Percentiles rank a stretch among this genome's conserved stretches.
Evolutionary conservation across 2,329 filamentous ascomycete genomes (phyloP).

Genomic region (Pseudovirgaria hyperparasitica): DNA sequence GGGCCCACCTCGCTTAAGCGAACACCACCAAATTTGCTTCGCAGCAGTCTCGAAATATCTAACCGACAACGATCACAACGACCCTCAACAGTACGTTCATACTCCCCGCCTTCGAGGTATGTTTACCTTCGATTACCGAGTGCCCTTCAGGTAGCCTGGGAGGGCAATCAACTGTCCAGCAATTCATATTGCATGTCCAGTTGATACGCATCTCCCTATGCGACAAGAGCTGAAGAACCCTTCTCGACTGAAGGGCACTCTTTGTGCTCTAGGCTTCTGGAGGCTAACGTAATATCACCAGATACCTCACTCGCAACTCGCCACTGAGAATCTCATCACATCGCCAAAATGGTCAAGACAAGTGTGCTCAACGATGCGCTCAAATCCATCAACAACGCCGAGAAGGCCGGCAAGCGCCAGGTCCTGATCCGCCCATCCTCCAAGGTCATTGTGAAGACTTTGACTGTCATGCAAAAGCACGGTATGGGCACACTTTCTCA

Average conservation of each 20-base stretch:
- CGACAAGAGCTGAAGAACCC: constrained; percentile 57
- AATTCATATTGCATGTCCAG: constrained; percentile 14
- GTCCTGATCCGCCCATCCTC: constrained; percentile 95
- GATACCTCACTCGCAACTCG: constrained; percentile 47
- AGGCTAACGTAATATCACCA: constrained; percentile 43
- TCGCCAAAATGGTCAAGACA: constrained; percentile 95
- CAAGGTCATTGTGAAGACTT: constrained; percentile 99
- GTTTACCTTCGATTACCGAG: constrained; percentile 18
- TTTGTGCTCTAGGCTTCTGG: constrained; percentile 53
- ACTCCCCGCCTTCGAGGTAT: constrained; percentile 23
- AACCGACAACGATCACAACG: constrained; percentile 4
- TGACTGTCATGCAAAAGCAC: constrained; percentile 98
- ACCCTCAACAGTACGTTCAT: constrained; percentile 11
- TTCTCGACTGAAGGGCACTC: constrained; percentile 48
- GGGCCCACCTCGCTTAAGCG: constrained; percentile 8
- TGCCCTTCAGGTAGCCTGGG: constrained; percentile 40
- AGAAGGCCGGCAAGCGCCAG: constrained; percentile 99
- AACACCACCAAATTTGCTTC: constrained; percentile 6
- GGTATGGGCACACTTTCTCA: constrained; percentile 51
- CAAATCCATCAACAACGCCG: constrained; percentile 99
- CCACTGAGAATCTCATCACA: constrained; percentile 70
- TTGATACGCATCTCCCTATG: constrained; percentile 35
- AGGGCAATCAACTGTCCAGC: constrained; percentile 28
- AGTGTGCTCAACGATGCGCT: constrained; percentile 99
- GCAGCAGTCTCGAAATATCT: constrained; percentile 13